A percentile compares a stretch with the other conserved stretches of the same genome.
Conservation (phyloP, 1,284 basidiomycete species). For the Boletus smithii region DNA sequence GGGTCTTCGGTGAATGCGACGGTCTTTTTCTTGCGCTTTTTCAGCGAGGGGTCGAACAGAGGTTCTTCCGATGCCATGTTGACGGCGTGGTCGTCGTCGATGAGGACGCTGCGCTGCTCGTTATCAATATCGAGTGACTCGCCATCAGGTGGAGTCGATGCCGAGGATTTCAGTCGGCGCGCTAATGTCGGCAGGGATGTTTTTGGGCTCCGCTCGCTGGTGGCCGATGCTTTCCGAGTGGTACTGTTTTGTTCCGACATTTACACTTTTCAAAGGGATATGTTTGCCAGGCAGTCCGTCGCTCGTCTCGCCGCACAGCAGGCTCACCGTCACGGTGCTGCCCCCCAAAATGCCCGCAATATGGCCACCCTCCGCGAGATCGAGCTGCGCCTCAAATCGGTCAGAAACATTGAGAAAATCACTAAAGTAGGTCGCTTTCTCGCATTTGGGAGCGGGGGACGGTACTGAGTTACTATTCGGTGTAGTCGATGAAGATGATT, state of each 20-base stretch:
- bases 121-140: too few relatives aligned
- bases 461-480: conserved; percentile 3
- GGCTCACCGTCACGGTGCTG: conserved; percentile 52
- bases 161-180: conserved; percentile 28
- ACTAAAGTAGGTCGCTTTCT: conserved; percentile 75
- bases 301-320: conserved; percentile 58
- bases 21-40: conserved; percentile 83
- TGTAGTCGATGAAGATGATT: conserved; percentile 99
- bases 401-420: conserved; percentile 98
- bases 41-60: conserved; percentile 77
- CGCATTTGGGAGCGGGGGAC: not conserved
- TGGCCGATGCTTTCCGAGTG: conserved; percentile 42
- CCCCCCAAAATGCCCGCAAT: conserved; percentile 69
- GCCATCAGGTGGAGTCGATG: conserved; percentile 17
- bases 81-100: conserved; percentile 19
- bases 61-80: conserved; percentile 66
- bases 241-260: too few relatives aligned
- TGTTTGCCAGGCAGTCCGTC: conserved; percentile 70
- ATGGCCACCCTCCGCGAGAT: conserved; percentile 98
- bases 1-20: conserved; percentile 83
- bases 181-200: conserved; percentile 21
- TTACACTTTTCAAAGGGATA: conserved; percentile 26
- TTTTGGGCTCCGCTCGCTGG: conserved; percentile 20
- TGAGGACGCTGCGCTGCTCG: too few relatives aligned
- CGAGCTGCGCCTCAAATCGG: conserved; percentile 95